Evolutionary conservation across 2,329 filamentous ascomycete species (phyloP), one percentile per base, ranked within the genome.

Genomic region (Sclerotiophoma versabilis): DNA sequence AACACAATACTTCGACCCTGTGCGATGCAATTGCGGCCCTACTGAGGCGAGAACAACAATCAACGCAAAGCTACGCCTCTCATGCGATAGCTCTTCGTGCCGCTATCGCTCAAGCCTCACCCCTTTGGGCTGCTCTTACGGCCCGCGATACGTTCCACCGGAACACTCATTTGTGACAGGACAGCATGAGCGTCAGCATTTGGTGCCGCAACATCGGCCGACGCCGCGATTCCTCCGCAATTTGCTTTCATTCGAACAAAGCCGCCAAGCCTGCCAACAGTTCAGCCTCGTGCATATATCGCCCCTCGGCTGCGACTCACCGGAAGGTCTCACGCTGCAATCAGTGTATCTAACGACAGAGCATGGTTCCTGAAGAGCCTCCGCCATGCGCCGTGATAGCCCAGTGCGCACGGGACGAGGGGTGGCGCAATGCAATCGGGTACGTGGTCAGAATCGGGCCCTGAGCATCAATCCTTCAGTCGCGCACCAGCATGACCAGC

Each of bases 401-500:
- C 29, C 20, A 15, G 36, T 49, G 36, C 36, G 34, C 36, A 20
- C 17, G 25, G 19, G 17, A 53, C 36, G 26, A 14, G 25, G 19
- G 17, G 48, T 53, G 30, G 44, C 44, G 50, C 44, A 54, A 49
- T 38, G 33, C 17, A 48, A 19, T 38, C 23, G 42, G 36, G 25
- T 23, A 36, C 41, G 27, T 42, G 49, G 49, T 36, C 42, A 38
- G 19, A 41, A 25, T 34, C 14, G 29, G 49, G 36, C 12, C 36
- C 44, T 54, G 32, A 48, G 26, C 48, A 46, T 36, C 47, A 37
- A 53, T 60, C 54, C 52, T 58, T 57, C 56, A 54, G 51, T 38
- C 27, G 36, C 34, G 45, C 47, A 26, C 26, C 20, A 51, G 45
- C 57, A 49, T 44, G 36, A 51, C 44, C 59, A 62, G 54, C 64